phyloP scores from a whole-genome alignment of 2,329 filamentous ascomycete genomes.

The Verticillium albo-atrum region DNA sequence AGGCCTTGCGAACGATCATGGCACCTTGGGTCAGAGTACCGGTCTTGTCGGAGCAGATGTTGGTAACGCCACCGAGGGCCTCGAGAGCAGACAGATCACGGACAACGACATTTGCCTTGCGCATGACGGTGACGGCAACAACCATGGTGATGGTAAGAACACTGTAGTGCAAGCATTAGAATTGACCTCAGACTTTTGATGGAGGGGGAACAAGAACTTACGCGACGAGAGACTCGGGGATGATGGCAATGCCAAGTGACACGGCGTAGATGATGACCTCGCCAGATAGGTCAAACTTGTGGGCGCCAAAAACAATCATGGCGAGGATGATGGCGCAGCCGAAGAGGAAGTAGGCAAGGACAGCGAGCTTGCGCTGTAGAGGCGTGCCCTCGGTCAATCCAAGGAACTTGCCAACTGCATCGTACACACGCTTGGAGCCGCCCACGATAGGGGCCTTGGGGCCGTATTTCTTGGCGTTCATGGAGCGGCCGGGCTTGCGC shows the following conservation, averaged over 20 bases:
- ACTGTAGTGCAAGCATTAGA: conserved; percentile 19
- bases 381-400: conserved; percentile 66
- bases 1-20: conserved; percentile 65
- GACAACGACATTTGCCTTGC: conserved; percentile 60
- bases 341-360: conserved; percentile 73
- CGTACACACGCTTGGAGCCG: conserved; percentile 39
- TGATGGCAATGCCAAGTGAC: conserved; percentile 56
- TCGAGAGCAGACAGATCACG: conserved; percentile 64
- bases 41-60: conserved; percentile 72
- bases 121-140: conserved; percentile 60
- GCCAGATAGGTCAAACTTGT: conserved; percentile 44
- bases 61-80: conserved; percentile 65
- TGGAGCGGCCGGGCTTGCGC: conserved; percentile 49
- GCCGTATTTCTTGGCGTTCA: conserved; percentile 50
- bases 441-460: conserved; percentile 44
- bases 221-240: conserved; percentile 62
- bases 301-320: conserved; percentile 54
- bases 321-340: conserved; percentile 59
- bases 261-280: conserved; percentile 56
- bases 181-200: background rate
- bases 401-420: conserved; percentile 53
- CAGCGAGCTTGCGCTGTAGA: conserved; percentile 72
- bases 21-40: conserved; percentile 65
- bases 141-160: conserved; percentile 69
- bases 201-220: conserved; percentile 21